A percentile compares a stretch with the other conserved stretches of the same genome.
Conservation (phyloP, 352 stramenopile species). For the Globisporangium cystogenes region DNA sequence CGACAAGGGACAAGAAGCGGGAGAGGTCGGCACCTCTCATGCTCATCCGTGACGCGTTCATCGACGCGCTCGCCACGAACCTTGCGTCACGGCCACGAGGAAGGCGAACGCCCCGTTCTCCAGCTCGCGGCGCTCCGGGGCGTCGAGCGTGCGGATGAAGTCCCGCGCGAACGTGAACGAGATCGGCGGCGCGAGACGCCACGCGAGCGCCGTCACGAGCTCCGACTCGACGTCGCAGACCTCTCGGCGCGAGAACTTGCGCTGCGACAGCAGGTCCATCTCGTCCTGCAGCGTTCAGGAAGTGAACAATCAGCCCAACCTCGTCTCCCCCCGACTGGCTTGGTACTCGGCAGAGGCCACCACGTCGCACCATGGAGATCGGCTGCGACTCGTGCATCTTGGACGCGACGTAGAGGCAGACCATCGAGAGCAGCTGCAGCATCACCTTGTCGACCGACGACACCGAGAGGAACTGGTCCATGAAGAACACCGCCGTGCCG, state of each 20-base stretch:
- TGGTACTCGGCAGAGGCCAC: too few species aligned
- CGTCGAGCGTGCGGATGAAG: conserved; percentile 26
- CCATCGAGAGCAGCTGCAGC: conserved; percentile 46
- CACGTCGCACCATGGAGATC: conserved; percentile 37
- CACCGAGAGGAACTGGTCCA: conserved; percentile 39
- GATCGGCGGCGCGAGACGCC: conserved; percentile 29
- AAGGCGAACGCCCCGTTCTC: conserved; percentile 21
- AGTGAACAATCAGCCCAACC: too few species aligned
- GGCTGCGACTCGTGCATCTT: conserved; percentile 51
- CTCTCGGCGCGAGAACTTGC: conserved; percentile 35
- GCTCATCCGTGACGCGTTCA: too few species aligned
- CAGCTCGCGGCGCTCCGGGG: conserved; percentile 14
- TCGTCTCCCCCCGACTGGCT: too few species aligned
- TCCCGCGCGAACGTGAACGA: conserved; percentile 36
- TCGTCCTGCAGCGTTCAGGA: conserved; percentile 39
- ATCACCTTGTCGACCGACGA: conserved; percentile 46
- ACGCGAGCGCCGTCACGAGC: conserved; percentile 27
- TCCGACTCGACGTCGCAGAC: conserved; percentile 30
- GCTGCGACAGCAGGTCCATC: conserved; percentile 39
- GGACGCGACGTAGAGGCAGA: conserved; percentile 41
- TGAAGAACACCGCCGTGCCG: conserved; percentile 34
- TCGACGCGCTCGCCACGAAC: neutral
- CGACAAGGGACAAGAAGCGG: neutral
- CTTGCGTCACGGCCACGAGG: conserved; percentile 17
- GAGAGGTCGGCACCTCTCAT: too few species aligned